A percentile compares a stretch with the other conserved stretches of the same genome.
phyloP scores from a whole-genome alignment of 345 rosid genomes.

The Sonneratia caseolaris region DNA sequence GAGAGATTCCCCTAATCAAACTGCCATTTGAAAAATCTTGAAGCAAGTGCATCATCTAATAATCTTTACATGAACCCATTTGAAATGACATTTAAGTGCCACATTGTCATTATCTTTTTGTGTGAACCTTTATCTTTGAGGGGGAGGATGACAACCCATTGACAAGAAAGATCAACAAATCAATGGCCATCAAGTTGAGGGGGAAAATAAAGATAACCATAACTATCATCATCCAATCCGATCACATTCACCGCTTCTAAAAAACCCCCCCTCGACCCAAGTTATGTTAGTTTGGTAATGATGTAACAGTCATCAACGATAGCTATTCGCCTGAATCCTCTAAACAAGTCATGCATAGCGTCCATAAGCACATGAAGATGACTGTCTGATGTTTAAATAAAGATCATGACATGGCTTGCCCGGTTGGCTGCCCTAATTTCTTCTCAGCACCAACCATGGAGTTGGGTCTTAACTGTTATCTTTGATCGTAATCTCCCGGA shows the following conservation, averaged over 20 bases:
- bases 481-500: no score
- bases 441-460: no score
- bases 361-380: no score
- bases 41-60: no score
- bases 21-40: neutral
- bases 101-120: constrained; percentile 14
- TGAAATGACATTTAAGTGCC: neutral
- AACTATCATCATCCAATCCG: constrained; percentile 20
- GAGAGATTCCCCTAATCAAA: constrained; percentile 1
- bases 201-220: no score
- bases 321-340: no score
- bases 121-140: constrained; percentile 3
- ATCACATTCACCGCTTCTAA: constrained; percentile 24
- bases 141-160: constrained; percentile 39
- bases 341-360: no score
- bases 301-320: no score
- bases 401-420: no score
- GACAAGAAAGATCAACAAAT: constrained; percentile 54
- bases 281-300: neutral
- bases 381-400: no score
- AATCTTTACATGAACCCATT: neutral
- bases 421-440: no score
- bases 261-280: neutral
- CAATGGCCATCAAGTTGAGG: constrained; percentile 6
- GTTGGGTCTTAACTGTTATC: no score